Percentiles rank a stretch among this genome's conserved stretches.
phyloP scores from a whole-genome alignment of 441 rosid species.

The Adansonia madagascariensis region DNA sequence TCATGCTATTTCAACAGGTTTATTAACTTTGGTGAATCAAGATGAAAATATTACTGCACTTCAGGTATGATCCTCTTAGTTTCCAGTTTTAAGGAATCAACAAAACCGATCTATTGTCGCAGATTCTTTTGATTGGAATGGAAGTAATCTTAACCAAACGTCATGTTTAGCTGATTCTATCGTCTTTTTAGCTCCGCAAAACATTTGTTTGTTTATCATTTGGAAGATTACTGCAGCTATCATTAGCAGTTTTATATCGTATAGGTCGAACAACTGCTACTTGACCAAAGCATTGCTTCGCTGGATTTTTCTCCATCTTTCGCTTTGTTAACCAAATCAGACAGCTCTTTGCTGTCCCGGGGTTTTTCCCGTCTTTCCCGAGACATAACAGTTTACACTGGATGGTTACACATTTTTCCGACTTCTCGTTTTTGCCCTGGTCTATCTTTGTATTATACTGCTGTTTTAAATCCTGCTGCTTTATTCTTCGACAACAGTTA shows the following conservation, averaged over 20 bases:
- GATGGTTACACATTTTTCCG: not conserved
- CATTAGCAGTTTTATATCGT: not conserved
- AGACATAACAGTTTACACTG: not conserved
- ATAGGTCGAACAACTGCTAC: not conserved
- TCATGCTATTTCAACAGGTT: constrained; percentile 42
- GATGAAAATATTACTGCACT: constrained; percentile 86
- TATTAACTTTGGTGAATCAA: constrained; percentile 91
- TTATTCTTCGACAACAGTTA: not conserved
- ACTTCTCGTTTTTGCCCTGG: not conserved
- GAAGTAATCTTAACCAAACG: not conserved
- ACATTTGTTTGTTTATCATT: constrained; percentile 6
- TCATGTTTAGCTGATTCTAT: not conserved
- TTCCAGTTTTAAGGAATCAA: not conserved
- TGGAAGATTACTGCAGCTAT: not conserved
- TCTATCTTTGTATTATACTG: not conserved
- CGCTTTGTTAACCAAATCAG: not conserved
- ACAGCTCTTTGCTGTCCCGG: not conserved
- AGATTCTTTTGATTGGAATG: not conserved
- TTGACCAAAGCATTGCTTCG: not conserved
- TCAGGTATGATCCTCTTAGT: constrained; percentile 48
- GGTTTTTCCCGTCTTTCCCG: not conserved
- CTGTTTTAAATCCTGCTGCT: constrained; percentile 1
- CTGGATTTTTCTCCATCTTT: not conserved
- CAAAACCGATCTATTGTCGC: not conserved
- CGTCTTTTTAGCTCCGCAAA: not conserved